Conservation (phyloP, 2,329 filamentous ascomycete species). For the Penicillium sp. region DNA sequence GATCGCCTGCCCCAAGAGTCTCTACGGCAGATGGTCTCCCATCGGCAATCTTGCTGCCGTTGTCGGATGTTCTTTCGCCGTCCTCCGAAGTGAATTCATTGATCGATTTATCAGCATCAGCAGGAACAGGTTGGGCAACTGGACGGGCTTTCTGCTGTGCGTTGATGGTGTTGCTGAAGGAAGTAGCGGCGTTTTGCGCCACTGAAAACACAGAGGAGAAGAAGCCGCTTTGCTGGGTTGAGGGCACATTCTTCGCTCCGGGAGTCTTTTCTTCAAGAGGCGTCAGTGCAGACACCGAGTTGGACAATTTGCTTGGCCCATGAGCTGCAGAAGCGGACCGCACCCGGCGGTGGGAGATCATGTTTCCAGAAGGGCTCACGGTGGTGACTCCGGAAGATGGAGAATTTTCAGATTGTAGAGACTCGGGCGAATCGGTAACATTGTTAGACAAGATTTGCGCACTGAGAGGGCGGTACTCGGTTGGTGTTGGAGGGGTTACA, state of each 20-base stretch:
- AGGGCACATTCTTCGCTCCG: conserved; percentile 54
- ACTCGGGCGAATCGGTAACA: conserved; percentile 43
- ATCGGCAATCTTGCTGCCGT: conserved; percentile 35
- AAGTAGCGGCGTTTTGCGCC: conserved; percentile 86
- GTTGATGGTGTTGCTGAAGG: conserved; percentile 64
- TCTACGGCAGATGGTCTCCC: conserved; percentile 75
- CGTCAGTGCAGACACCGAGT: conserved; percentile 66
- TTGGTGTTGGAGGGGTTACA: conserved; percentile 64
- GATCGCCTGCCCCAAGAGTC: conserved; percentile 82
- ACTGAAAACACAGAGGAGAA: conserved; percentile 92
- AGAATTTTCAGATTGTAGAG: conserved; percentile 28
- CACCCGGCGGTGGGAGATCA: conserved; percentile 69
- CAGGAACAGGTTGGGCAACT: conserved; percentile 29
- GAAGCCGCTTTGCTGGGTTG: conserved; percentile 63
- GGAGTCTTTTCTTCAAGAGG: conserved; percentile 66
- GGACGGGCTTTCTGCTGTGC: conserved; percentile 49
- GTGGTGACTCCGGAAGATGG: conserved; percentile 48
- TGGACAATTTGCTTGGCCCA: conserved; percentile 84
- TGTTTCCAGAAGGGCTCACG: conserved; percentile 63
- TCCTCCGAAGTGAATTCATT: conserved; percentile 29
- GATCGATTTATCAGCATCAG: conserved; percentile 31
- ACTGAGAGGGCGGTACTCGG: conserved; percentile 43
- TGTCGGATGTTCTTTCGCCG: conserved; percentile 19
- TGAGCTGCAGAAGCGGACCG: conserved; percentile 56
- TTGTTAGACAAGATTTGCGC: conserved; percentile 32